Evolutionary conservation across 345 rosid species (phyloP), one percentile per base, ranked within the genome.

Genomic region (Salix koriyanagi): DNA sequence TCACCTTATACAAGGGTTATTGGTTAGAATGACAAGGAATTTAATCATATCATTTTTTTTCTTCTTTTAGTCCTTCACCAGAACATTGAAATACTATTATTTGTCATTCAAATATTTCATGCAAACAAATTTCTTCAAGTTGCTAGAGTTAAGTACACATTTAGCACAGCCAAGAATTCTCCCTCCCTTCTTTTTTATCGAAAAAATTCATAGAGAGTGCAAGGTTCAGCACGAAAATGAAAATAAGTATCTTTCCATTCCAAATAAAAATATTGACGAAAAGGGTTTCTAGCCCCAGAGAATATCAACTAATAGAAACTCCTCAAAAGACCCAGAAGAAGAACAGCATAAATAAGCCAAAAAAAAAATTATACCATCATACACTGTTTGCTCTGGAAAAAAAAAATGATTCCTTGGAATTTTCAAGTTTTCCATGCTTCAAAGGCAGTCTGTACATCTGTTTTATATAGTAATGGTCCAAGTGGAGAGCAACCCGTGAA

Each of bases 1-100:
- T 52, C 67, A 71, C 19, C 79, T 58, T 67, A 56, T 74, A 11
- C 34, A 44, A 72, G 44, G 72, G 23, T 19, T 2, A 71, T 23
- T 70, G 67, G 42, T 23, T 18, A 26, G 46, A 13, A 19, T 56
- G 42, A 8, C 68, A 60, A 60, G 26, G 4, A 23, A 71, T 19
- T 56, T 56, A 56, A 50, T 50, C n/a, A 56, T 56, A 13, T 9
- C 62, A n/a, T n/a, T 56, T 56, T 58, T 56, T n/a, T 56, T 56
- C 23, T 56, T n/a, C 23, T 56, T 58, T 58, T 58, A 10, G 28
- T 58, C 28, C 28, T 9, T 10, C 64, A 58, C 28, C 58, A 58
- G 64, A 58, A 23, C 64, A 58, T n/a, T 58, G 64, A 58, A n/a
- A 58, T 58, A n/a, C 28, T 8, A 58, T 9, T 58, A 58, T 9